Evolutionary conservation across 208 protist species (phyloP).

Genomic region (Endotrypanum monterogeii): DNA sequence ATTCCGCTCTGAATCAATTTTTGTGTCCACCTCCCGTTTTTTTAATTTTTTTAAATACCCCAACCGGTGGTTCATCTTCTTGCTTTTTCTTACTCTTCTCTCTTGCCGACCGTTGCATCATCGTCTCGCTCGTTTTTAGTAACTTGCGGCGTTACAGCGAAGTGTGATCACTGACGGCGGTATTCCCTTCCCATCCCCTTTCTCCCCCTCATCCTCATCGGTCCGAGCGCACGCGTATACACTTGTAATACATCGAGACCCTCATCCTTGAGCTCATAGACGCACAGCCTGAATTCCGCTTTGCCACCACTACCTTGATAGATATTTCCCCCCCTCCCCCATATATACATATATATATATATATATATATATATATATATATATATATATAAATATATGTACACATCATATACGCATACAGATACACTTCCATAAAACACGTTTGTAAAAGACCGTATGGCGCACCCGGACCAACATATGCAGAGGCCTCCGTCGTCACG

Average conservation of each 20-base stretch:
- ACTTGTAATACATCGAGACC: too few relatives aligned
- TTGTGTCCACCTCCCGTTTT: too few relatives aligned
- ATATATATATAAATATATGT: not conserved
- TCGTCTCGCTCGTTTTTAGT: too few relatives aligned
- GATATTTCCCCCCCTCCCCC: not conserved
- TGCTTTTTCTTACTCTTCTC: too few relatives aligned
- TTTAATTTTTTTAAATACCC: too few relatives aligned
- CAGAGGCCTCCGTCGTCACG: conserved; percentile 12
- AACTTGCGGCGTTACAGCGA: too few relatives aligned
- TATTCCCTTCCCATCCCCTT: too few relatives aligned
- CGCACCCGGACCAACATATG: not conserved
- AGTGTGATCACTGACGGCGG: not conserved
- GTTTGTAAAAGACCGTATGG: conserved; percentile 5
- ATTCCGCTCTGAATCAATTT: too few relatives aligned
- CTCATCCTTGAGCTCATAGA: not conserved
- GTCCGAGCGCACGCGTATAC: too few relatives aligned
- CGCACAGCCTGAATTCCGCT: not conserved
- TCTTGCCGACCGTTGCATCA: too few relatives aligned
- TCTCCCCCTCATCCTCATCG: too few relatives aligned
- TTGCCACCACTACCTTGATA: not conserved
- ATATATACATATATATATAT: not conserved
- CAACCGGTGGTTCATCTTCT: too few relatives aligned
- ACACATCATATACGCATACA: not conserved
- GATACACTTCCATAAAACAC: not conserved
- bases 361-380: not conserved